Percentiles rank a stretch among this genome's conserved stretches.
Evolutionary conservation across 805 yeast genomes (phyloP).

Genomic region (Pichia occidentalis): DNA sequence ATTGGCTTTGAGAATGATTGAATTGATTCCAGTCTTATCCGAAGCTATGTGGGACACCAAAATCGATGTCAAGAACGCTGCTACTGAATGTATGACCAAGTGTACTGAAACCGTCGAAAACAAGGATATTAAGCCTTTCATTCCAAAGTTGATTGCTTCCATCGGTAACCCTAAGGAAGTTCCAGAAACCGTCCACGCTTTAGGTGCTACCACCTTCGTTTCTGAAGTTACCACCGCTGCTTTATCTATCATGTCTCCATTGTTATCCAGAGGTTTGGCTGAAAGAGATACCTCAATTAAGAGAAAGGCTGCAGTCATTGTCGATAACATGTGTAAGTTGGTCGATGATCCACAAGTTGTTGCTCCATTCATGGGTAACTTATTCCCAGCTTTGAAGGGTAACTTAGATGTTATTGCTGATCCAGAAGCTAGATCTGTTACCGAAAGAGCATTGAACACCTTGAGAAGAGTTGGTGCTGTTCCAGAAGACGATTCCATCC

Average conservation of each 20-base stretch:
- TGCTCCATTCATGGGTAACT: slow-evolving; percentile 96
- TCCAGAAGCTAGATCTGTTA: slow-evolving; percentile 99
- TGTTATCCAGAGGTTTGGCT: slow-evolving; percentile 97
- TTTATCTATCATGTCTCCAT: slow-evolving; percentile 98
- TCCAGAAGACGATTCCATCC: slow-evolving; percentile 80
- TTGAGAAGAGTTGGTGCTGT: slow-evolving; percentile 98
- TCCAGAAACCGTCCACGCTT: slow-evolving; percentile 96
- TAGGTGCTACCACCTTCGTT: slow-evolving; percentile 99
- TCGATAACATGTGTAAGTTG: slow-evolving; percentile 99
- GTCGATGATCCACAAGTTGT: slow-evolving; percentile 99
- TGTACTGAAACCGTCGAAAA: slow-evolving; percentile 96
- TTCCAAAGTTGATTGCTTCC: slow-evolving; percentile 95
- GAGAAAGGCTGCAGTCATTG: slow-evolving; percentile 99
- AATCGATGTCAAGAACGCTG: slow-evolving; percentile 95
- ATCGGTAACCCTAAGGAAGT: slow-evolving; percentile 95
- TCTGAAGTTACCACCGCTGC: slow-evolving; percentile 99
- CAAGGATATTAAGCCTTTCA: slow-evolving; percentile 99
- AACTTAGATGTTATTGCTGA: slow-evolving; percentile 97
- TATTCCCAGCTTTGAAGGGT: slow-evolving; percentile 92
- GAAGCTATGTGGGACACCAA: slow-evolving; percentile 99
- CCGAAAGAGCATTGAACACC: slow-evolving; percentile 93
- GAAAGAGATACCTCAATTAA: slow-evolving; percentile 99
- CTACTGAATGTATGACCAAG: slow-evolving; percentile 91
- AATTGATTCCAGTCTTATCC: slow-evolving; percentile 94
- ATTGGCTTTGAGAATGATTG: slow-evolving; percentile 98